Conservation (phyloP, 352 stramenopile species). For the Pythium insidiosum region DNA sequence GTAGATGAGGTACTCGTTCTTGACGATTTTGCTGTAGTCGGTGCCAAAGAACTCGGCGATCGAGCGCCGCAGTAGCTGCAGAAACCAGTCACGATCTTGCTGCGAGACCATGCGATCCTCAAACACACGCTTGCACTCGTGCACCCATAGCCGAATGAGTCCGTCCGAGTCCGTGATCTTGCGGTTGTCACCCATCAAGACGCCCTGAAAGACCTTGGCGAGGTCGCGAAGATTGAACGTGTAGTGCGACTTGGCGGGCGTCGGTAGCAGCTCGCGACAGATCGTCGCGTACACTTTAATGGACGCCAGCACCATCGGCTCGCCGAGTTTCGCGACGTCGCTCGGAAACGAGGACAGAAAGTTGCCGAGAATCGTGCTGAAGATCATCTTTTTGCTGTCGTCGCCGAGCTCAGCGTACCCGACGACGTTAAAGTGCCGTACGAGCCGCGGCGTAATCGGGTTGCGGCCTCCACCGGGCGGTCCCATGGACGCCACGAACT, state of each 20-base stretch:
- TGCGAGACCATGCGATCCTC: conserved; percentile 90
- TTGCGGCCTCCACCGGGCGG: conserved; percentile 90
- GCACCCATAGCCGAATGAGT: conserved; percentile 87
- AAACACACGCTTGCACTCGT: conserved; percentile 93
- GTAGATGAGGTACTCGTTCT: conserved; percentile 65
- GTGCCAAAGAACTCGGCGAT: conserved; percentile 71
- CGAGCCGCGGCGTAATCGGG: conserved; percentile 84
- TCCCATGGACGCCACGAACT: conserved; percentile 89
- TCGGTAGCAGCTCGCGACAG: conserved; percentile 85
- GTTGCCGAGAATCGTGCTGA: conserved; percentile 88
- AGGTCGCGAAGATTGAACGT: conserved; percentile 94
- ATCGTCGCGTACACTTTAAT: conserved; percentile 91
- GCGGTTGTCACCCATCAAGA: conserved; percentile 81
- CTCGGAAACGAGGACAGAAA: conserved; percentile 54
- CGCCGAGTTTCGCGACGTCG: conserved; percentile 48
- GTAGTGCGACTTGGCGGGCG: conserved; percentile 92
- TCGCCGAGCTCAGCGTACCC: conserved; percentile 88
- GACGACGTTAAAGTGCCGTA: conserved; percentile 92
- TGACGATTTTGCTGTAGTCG: conserved; percentile 77
- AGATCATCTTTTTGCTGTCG: conserved; percentile 88
- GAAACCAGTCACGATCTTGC: conserved; percentile 90
- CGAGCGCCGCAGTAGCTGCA: conserved; percentile 51
- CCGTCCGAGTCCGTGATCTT: conserved; percentile 47
- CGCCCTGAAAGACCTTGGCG: conserved; percentile 91
- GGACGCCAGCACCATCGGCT: conserved; percentile 73